Evolutionary conservation across 2,329 filamentous ascomycete species (phyloP).

Genomic region (Verticillium tricorpus): DNA sequence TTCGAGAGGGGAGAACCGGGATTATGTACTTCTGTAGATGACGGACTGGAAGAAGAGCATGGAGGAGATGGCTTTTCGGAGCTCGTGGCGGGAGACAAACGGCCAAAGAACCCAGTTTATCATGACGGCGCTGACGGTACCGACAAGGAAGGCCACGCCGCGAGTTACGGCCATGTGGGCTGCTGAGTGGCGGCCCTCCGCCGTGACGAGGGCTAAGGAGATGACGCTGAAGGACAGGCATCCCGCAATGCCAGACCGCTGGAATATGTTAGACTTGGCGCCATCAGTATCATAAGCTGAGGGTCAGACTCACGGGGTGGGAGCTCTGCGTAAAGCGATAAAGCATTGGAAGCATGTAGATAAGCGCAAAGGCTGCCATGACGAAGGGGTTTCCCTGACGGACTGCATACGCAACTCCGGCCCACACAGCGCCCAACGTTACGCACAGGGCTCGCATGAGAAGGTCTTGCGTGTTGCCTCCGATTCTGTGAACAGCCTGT

Average conservation of each 20-base stretch:
- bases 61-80: slow-evolving; percentile 48
- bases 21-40: slow-evolving; percentile 44
- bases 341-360: slow-evolving; percentile 58
- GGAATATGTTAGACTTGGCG: background rate
- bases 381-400: slow-evolving; percentile 49
- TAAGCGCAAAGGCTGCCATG: slow-evolving; percentile 47
- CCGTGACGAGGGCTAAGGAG: slow-evolving; percentile 37
- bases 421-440: slow-evolving; percentile 50
- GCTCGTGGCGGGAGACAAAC: slow-evolving; percentile 55
- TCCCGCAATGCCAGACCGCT: slow-evolving; percentile 53
- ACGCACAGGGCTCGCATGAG: slow-evolving; percentile 44
- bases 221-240: slow-evolving; percentile 53
- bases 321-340: slow-evolving; percentile 50
- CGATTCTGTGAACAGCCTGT: slow-evolving; percentile 27
- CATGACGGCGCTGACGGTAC: slow-evolving; percentile 47
- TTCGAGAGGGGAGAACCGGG: background rate
- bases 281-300: background rate
- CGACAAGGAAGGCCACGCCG: slow-evolving; percentile 47
- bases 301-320: slow-evolving; percentile 37
- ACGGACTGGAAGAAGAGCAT: slow-evolving; percentile 56
- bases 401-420: slow-evolving; percentile 45
- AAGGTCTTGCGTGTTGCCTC: slow-evolving; percentile 54
- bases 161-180: slow-evolving; percentile 38
- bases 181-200: slow-evolving; percentile 25
- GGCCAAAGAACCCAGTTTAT: slow-evolving; percentile 60